These are phyloP conservation scores for Usnea hakonensis DNA, from an alignment of 495 filamentous ascomycete genomes.

Conservation along the genomic window DNA sequence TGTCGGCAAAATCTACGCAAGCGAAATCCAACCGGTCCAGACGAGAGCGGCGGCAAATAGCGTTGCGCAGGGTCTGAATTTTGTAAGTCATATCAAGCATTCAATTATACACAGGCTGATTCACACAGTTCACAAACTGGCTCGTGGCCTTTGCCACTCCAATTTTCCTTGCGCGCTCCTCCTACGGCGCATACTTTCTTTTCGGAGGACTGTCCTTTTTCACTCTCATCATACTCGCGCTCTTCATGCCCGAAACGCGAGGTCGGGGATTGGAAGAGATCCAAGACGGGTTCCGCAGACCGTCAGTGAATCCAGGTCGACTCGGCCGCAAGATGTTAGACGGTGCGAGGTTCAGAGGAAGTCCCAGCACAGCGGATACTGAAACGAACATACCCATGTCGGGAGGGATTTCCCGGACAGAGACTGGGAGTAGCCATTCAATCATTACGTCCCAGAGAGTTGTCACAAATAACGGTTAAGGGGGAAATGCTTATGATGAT, in stretches of 20 bases:
- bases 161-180: constrained; percentile 49
- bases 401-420: too few relatives aligned
- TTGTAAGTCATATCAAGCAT: constrained; percentile 7
- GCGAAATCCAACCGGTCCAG: constrained; percentile 25
- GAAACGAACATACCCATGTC: too few relatives aligned
- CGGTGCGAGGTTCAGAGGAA: too few relatives aligned
- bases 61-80: constrained; percentile 15
- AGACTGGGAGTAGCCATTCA: too few relatives aligned
- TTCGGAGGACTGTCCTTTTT: constrained; percentile 44
- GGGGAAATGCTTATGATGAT: too few relatives aligned
- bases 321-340: too few relatives aligned
- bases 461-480: too few relatives aligned
- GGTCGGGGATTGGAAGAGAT: constrained; percentile 42
- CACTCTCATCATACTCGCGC: constrained; percentile 41
- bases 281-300: too few relatives aligned
- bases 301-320: too few relatives aligned
- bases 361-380: too few relatives aligned
- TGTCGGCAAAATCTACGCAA: constrained; percentile 33
- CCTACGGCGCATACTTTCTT: constrained; percentile 54
- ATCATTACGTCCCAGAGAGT: too few relatives aligned
- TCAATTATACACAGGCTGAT: constrained; percentile 9
- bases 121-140: constrained; percentile 42
- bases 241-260: constrained; percentile 56
- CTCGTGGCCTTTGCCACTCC: constrained; percentile 57
- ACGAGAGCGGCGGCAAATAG: constrained; percentile 13